A percentile compares a stretch with the other conserved stretches of the same genome.
Conservation (phyloP, 345 rosid genomes). For the Dimocarpus longan region DNA sequence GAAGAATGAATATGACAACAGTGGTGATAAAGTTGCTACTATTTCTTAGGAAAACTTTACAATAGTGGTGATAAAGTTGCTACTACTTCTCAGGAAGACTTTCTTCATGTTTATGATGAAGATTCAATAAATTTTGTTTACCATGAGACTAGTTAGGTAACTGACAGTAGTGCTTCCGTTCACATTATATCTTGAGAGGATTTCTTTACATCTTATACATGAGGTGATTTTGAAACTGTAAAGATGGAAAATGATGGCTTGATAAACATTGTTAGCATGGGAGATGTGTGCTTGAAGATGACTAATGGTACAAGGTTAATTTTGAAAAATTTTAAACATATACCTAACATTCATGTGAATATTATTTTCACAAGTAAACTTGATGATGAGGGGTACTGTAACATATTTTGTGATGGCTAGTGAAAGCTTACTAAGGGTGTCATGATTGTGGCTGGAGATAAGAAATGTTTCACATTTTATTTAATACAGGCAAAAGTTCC, state of each 20-base stretch:
- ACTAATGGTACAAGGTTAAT: too few relatives aligned
- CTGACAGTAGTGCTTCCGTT: conserved; percentile 2
- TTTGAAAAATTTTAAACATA: too few relatives aligned
- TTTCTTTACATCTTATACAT: background rate
- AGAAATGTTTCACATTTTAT: background rate
- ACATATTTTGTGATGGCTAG: background rate
- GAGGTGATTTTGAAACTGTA: background rate
- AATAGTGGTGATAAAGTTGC: too few relatives aligned
- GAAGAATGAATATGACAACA: too few relatives aligned
- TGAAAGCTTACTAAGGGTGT: too few relatives aligned
- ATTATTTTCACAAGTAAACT: background rate
- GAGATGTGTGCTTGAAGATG: too few relatives aligned
- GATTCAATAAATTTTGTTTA: background rate
- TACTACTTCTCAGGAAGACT: too few relatives aligned
- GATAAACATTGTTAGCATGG: background rate
- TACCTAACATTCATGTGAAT: too few relatives aligned
- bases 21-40: too few relatives aligned
- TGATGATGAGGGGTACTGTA: background rate
- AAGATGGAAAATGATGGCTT: background rate
- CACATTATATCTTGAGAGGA: background rate
- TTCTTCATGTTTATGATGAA: background rate
- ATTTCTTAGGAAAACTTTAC: too few relatives aligned
- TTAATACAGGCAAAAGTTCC: background rate
- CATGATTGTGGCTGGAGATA: too few relatives aligned
- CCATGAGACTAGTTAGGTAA: background rate